Evolutionary conservation across 2,329 filamentous ascomycete genomes (phyloP).

Genomic region (Zymoseptoria crescenta): DNA sequence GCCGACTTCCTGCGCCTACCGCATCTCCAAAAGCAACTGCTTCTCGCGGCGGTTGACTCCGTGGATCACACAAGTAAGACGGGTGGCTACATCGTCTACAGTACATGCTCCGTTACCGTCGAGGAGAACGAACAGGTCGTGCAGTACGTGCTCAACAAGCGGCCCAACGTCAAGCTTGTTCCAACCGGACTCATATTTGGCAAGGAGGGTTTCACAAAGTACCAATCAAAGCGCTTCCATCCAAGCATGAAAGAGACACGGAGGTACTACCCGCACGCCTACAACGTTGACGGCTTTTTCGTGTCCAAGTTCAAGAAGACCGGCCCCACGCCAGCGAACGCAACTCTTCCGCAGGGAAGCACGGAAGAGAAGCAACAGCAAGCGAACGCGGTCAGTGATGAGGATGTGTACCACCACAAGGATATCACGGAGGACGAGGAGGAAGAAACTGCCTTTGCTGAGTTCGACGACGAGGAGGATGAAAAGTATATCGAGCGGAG

Average conservation of each 20-base stretch:
- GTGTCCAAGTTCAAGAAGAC: conserved; percentile 96
- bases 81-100: conserved; percentile 92
- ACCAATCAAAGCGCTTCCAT: conserved; percentile 87
- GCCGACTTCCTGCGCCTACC: conserved; percentile 89
- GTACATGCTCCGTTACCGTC: conserved; percentile 87
- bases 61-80: conserved; percentile 87
- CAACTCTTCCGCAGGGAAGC: conserved; percentile 36
- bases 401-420: conserved; percentile 50
- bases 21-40: conserved; percentile 88
- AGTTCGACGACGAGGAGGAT: conserved; percentile 46
- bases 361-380: conserved; percentile 26
- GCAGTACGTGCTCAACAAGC: conserved; percentile 82
- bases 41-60: conserved; percentile 89
- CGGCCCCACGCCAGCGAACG: conserved; percentile 62
- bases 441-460: conserved; percentile 37
- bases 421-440: conserved; percentile 16
- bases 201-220: conserved; percentile 84
- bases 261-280: conserved; percentile 81
- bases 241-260: conserved; percentile 73
- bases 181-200: conserved; percentile 86
- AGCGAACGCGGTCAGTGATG: conserved; percentile 17
- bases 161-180: conserved; percentile 89
- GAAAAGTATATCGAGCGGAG: conserved; percentile 40
- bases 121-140: conserved; percentile 94
- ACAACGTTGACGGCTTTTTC: conserved; percentile 97